Base-by-base conservation (phyloP, 1,139 yeast species). In the Wickerhamomyces sp. region DNA sequence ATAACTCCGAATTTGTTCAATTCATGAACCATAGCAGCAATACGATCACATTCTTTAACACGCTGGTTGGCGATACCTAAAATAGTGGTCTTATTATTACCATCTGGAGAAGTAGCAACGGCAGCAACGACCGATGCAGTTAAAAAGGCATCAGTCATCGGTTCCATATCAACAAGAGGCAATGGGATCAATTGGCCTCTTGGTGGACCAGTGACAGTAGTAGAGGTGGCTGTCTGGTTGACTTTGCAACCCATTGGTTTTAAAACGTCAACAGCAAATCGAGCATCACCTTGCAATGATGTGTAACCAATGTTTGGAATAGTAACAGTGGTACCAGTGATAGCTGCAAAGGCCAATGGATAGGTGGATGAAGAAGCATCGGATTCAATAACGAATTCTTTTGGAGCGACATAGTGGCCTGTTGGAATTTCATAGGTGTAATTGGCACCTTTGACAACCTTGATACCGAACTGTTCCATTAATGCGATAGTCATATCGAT, bases 281-380 rank as follows among this genome's bases (percentile, higher is more conserved):
- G 76, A 3, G 99, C 96, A 66, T 92, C 99, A 42, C 99, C 99
- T 67, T 92, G 99, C 48, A 92, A 70, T 2, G 97, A 90, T 32
- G 83, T 68, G 18, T 82, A 82, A 7, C 99, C 99, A 60, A 92
- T 90, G 60, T 89, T 92, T 43, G 98, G 98, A 51, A 92, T 76
- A 1, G 96, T 88, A 47, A 95, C 88, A 12, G 89, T 81, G 13
- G 95, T 80, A 25, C 97, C 97, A 3, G 96, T 89, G 68, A 92
- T 69, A n/a, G 98, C 99, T 43, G 98, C 98, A 66, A 85, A 87
- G 0, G 98, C 98, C 51, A 92, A 73, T 33, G 99, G 98, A 57
- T 92, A 92, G 12, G 98, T 94, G 1, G 98, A 97, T 17, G 97
- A 87, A 20, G 97, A 88, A n/a, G 99, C 99, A 64, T 92, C 99